phyloP scores from a whole-genome alignment of 345 rosid genomes.

The Lepidium africanum region DNA sequence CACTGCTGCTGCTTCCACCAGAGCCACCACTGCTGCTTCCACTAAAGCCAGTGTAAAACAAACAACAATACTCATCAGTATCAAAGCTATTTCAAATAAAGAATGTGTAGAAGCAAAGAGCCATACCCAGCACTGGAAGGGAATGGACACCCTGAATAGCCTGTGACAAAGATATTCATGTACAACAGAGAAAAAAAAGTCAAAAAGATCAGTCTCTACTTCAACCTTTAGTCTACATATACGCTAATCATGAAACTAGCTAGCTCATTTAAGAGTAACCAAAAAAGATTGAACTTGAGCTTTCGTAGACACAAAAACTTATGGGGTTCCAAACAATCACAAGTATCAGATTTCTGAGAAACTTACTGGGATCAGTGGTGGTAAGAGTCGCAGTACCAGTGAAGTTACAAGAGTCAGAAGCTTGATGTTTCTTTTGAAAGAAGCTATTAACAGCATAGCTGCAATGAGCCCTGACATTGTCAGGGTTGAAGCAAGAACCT shows the following conservation, averaged over 20 bases:
- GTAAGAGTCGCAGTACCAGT: conserved; percentile 52
- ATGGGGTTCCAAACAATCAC: background rate
- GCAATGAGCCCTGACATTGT: conserved; percentile 72
- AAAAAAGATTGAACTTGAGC: too few species aligned
- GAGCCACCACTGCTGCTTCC: background rate
- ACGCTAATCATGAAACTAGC: background rate
- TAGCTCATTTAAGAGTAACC: too few species aligned
- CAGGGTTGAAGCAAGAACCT: conserved; percentile 63
- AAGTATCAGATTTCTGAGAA: background rate
- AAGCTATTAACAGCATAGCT: conserved; percentile 87
- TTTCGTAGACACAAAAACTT: background rate
- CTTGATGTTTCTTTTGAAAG: conserved; percentile 73
- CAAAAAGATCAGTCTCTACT: background rate
- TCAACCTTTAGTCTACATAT: background rate
- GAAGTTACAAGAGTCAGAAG: conserved; percentile 74
- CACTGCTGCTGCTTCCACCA: too few species aligned
- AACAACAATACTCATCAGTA: background rate
- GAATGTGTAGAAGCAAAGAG: background rate
- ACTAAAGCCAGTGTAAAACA: conserved; percentile 13
- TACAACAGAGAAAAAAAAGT: background rate
- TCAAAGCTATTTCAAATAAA: background rate
- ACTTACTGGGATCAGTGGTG: conserved; percentile 56
- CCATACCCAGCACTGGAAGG: conserved; percentile 34
- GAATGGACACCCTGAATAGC: conserved; percentile 33
- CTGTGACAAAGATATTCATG: conserved; percentile 13